Evolutionary conservation across 129 eudicot genomes (phyloP), one percentile per base, ranked within the genome.

Genomic region (Lactuca saligna): DNA sequence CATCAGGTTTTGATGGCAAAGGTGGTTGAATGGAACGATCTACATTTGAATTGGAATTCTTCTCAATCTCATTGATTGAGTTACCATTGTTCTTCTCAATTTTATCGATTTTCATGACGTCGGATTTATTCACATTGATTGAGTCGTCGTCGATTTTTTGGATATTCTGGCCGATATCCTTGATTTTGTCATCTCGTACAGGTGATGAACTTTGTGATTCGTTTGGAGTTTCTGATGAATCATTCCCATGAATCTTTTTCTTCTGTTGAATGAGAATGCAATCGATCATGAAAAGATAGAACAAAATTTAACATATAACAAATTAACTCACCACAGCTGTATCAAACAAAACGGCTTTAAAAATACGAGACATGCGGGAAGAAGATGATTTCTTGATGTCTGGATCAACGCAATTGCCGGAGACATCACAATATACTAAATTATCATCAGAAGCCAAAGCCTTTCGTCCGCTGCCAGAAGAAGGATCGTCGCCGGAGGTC

Each of bases 331-430:
- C 90, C 82, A 79, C 34, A 3, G 78, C 65, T 0, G 77, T 31
- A 59, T 76, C 77, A 9, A 85, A 73, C 54, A 82, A 57, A 5
- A 78, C 84, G 55, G 84, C 79, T 67, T 83, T 80, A 33, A 86
- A 56, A 4, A 61, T 62, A 17, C 78, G 69, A 58, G 84, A 74
- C 37, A 82, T 61, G 5, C 83, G 82, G 53, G 82, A 61, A 60
- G 68, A 75, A 4, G 75, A 15, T 0, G 75, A 61, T 62, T 51
- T 60, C 65, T 67, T 73, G 68, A 12, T 56, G 61, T 34, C 35
- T 35, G 79, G 29, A 14, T 59, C 49, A 15, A 6, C 54, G 0
- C 56, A 61, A 17, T 10, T 5, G 44, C 39, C 54, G 53, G 65
- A 38, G 31, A 63, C 74, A 16, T 78, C 81, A 1, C 71, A 60